Percentiles rank a stretch among this genome's conserved stretches.
Evolutionary conservation across 768 basidiomycete species (phyloP).

Genomic region (Tulasnella sp.): DNA sequence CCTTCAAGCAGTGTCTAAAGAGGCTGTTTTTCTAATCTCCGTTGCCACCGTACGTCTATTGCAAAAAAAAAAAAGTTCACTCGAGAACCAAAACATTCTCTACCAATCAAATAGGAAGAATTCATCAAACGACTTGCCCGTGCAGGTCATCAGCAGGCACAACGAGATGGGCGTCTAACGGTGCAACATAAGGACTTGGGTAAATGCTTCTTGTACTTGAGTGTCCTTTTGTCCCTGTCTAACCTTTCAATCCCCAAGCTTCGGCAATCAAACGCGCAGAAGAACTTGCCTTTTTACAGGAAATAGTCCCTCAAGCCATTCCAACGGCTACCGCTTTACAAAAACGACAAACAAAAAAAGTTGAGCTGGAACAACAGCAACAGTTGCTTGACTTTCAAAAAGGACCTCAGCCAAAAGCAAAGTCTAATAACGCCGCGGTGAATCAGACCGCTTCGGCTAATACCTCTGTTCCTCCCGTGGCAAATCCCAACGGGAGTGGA

Average conservation of each 20-base stretch:
- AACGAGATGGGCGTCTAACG: conserved; percentile 25
- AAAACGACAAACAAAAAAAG: conserved; percentile 10
- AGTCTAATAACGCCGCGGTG: no score
- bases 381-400: no score
- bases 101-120: conserved; percentile 23
- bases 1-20: conserved; percentile 24
- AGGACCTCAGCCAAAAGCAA: no score
- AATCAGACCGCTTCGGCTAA: no score
- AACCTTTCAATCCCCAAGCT: background rate
- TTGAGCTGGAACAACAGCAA: no score
- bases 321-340: conserved; percentile 10
- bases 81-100: background rate
- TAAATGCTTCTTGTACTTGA: conserved; percentile 17
- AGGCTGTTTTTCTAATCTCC: conserved; percentile 26
- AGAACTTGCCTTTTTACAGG: conserved; percentile 14
- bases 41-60: conserved; percentile 25
- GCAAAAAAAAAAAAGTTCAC: background rate
- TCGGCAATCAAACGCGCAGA: conserved; percentile 14
- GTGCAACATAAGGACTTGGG: conserved; percentile 27
- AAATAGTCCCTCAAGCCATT: conserved; percentile 17
- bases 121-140: conserved; percentile 28
- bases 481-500: no score
- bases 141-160: conserved; percentile 25
- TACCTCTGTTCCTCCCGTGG: no score
- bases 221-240: background rate